phyloP scores from a whole-genome alignment of 2,329 filamentous ascomycete species.

The Ambrosiella xylebori region DNA sequence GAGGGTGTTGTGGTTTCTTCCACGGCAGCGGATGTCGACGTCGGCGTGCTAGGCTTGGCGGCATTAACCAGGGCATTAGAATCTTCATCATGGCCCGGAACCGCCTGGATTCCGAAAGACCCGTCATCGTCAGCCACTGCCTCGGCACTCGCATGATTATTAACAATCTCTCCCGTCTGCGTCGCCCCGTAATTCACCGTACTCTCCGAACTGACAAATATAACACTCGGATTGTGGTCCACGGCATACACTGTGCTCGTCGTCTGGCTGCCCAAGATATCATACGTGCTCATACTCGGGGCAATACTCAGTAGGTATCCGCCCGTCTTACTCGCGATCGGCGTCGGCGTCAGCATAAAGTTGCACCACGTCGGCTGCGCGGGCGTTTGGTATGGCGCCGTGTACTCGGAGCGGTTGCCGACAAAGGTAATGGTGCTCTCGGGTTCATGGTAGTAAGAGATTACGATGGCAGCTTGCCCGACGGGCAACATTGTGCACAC shows the following conservation, averaged over 20 bases:
- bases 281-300: conserved; percentile 2
- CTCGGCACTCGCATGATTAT: conserved; percentile 5
- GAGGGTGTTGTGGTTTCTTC: conserved; percentile 10
- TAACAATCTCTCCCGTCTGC: neutral
- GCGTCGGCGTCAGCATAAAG: conserved; percentile 8
- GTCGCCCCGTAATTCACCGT: conserved; percentile 23
- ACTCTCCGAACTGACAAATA: conserved; percentile 22
- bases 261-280: conserved; percentile 14
- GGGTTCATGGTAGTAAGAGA: conserved; percentile 28
- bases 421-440: conserved; percentile 29
- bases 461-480: conserved; percentile 22
- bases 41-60: neutral
- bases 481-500: conserved; percentile 20
- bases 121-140: neutral
- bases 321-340: conserved; percentile 10
- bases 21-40: neutral
- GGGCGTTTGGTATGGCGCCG: conserved; percentile 27
- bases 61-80: neutral
- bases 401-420: conserved; percentile 29
- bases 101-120: neutral
- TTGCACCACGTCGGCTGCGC: conserved; percentile 24
- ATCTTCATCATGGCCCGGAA: neutral
- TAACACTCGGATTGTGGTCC: conserved; percentile 37
- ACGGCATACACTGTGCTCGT: conserved; percentile 32
- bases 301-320: conserved; percentile 9